phyloP scores from a whole-genome alignment of 1,284 basidiomycete genomes.

The Fistulinella cinereoalba region DNA sequence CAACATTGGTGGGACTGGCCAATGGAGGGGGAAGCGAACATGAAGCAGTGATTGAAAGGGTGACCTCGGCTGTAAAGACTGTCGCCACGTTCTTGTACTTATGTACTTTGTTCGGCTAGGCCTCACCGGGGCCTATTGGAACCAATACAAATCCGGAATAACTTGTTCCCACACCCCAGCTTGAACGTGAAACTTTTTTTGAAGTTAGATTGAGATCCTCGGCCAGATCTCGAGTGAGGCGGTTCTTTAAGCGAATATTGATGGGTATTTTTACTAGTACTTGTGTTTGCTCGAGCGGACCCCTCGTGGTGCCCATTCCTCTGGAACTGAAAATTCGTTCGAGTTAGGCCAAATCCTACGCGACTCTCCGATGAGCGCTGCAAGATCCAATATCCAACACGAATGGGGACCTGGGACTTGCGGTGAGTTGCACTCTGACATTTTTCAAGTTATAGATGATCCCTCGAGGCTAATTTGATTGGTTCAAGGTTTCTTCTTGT shows the following conservation, averaged over 20 bases:
- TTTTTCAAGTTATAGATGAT: too few relatives aligned
- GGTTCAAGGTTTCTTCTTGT: conserved; percentile 3
- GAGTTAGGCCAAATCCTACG: background rate
- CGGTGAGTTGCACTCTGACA: conserved; percentile 6
- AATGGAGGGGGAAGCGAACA: conserved; percentile 29
- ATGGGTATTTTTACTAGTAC: background rate
- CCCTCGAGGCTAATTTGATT: too few relatives aligned
- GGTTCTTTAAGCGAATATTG: background rate
- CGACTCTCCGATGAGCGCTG: conserved; percentile 1
- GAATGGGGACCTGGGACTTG: background rate
- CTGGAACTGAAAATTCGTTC: background rate
- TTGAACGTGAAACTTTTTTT: background rate
- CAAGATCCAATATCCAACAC: background rate
- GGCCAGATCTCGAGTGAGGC: conserved; percentile 3
- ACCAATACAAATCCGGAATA: background rate
- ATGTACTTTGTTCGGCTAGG: conserved; percentile 15
- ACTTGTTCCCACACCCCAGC: conserved; percentile 1
- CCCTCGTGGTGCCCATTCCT: background rate
- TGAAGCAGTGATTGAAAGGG: conserved; percentile 8
- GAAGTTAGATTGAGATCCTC: background rate
- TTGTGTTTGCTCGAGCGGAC: background rate
- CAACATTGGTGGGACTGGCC: conserved; percentile 26
- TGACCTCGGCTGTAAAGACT: conserved; percentile 1
- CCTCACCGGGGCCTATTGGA: conserved; percentile 1
- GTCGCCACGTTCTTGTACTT: background rate